Evolutionary conservation across 805 yeast genomes (phyloP).

Genomic region (Kodamaea laetipori): DNA sequence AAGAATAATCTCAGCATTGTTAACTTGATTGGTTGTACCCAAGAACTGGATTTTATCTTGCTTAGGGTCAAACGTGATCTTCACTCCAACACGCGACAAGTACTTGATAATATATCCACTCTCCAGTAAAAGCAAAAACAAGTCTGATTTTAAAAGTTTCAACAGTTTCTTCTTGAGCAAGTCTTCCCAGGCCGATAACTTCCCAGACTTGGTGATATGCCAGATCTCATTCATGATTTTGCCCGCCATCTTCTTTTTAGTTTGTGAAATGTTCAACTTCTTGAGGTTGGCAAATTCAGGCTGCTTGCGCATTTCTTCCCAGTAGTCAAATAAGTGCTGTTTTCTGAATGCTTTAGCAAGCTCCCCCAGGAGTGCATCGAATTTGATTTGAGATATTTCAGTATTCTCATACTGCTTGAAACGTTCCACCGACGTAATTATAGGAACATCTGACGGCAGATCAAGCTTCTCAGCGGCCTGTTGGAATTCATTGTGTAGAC

Average conservation of each 20-base stretch:
- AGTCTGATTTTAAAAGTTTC: slow-evolving; percentile 36
- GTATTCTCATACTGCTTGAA: slow-evolving; percentile 12
- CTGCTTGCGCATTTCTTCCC: slow-evolving; percentile 11
- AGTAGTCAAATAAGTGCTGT: slow-evolving; percentile 16
- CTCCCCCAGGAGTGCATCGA: slow-evolving; percentile 11
- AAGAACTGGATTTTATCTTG: slow-evolving; percentile 33
- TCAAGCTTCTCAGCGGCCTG: neutral
- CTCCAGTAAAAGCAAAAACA: slow-evolving; percentile 42
- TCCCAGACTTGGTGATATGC: slow-evolving; percentile 27
- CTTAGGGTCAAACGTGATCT: slow-evolving; percentile 35
- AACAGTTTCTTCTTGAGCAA: slow-evolving; percentile 34
- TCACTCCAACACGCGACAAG: slow-evolving; percentile 44
- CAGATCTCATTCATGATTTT: slow-evolving; percentile 38
- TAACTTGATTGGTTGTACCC: slow-evolving; percentile 45
- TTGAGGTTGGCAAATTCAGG: slow-evolving; percentile 10
- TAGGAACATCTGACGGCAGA: slow-evolving; percentile 1
- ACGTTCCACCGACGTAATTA: slow-evolving; percentile 12
- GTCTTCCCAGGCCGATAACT: slow-evolving; percentile 30
- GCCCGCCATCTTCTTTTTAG: slow-evolving; percentile 23
- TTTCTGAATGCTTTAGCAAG: slow-evolving; percentile 15
- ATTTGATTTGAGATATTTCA: slow-evolving; percentile 12
- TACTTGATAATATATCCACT: slow-evolving; percentile 42
- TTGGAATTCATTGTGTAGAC: neutral
- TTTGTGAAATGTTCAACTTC: slow-evolving; percentile 8
- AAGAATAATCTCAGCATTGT: slow-evolving; percentile 47